A percentile compares a stretch with the other conserved stretches of the same genome.
Evolutionary conservation across 176 grass and related monocot species (phyloP).

Genomic region (Neostapfia colusana): DNA sequence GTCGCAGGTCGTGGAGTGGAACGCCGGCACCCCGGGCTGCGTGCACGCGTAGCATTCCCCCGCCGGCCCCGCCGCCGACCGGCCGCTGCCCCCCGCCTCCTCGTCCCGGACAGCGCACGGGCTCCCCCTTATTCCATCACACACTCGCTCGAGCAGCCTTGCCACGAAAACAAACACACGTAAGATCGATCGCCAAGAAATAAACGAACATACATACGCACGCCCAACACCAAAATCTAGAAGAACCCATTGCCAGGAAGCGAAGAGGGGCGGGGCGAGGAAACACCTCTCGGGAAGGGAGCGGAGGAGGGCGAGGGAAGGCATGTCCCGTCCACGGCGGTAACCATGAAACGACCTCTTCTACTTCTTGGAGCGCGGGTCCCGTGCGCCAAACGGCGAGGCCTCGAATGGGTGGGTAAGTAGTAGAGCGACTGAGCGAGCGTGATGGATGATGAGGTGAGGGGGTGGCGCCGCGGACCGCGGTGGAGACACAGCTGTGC

Average conservation of each 20-base stretch:
- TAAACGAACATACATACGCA: not conserved
- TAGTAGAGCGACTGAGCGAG: too few relatives aligned
- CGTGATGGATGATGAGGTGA: not conserved
- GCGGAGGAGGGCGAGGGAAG: conserved; percentile 42
- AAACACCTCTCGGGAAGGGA: too few relatives aligned
- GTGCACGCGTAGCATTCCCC: conserved; percentile 97
- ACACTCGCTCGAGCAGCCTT: conserved; percentile 36
- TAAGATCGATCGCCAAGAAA: not conserved
- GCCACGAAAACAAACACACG: not conserved
- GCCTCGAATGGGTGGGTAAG: not conserved
- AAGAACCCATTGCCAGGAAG: not conserved
- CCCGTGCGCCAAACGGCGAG: not conserved
- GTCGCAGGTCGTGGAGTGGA: conserved; percentile 97
- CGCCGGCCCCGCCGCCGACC: conserved; percentile 10
- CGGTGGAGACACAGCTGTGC: conserved; percentile 16
- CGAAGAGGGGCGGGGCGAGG: too few relatives aligned
- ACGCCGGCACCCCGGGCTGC: conserved; percentile 77
- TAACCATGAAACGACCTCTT: conserved; percentile 28
- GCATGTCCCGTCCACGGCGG: conserved; percentile 39
- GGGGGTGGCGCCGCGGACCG: not conserved
- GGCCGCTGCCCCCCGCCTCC: conserved; percentile 21
- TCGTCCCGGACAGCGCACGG: conserved; percentile 19
- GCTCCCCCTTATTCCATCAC: conserved; percentile 24
- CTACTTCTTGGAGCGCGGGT: not conserved
- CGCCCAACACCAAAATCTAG: not conserved